phyloP scores from a whole-genome alignment of 2,329 filamentous ascomycete species.

The Penicillium sumatraense region DNA sequence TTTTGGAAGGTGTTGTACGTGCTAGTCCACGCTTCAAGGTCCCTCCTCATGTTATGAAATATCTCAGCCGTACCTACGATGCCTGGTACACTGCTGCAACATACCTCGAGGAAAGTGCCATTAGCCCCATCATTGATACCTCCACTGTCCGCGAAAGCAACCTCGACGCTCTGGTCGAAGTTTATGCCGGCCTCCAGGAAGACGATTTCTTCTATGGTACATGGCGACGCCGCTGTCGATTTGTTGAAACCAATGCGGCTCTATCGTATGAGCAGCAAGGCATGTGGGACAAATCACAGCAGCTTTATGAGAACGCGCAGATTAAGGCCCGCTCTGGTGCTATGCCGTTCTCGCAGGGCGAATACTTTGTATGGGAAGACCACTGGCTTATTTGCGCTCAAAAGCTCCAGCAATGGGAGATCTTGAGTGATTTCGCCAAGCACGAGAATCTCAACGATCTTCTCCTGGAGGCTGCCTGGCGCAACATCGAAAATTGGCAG shows the following conservation, averaged over 20 bases:
- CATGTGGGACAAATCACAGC: conserved; percentile 99
- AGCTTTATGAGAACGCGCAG: conserved; percentile 94
- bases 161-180: conserved; percentile 89
- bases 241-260: conserved; percentile 95
- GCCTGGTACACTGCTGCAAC: conserved; percentile 95
- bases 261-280: conserved; percentile 98
- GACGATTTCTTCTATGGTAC: conserved; percentile 98
- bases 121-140: conserved; percentile 83
- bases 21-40: conserved; percentile 88
- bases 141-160: conserved; percentile 88
- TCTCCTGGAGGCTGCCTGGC: conserved; percentile 92
- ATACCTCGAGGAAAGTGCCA: conserved; percentile 86
- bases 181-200: conserved; percentile 89
- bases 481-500: conserved; percentile 93
- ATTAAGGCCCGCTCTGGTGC: conserved; percentile 95
- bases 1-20: conserved; percentile 84
- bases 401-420: conserved; percentile 99
- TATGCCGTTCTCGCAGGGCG: conserved; percentile 92
- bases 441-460: conserved; percentile 99
- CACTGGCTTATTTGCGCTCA: conserved; percentile 98
- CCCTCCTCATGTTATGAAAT: conserved; percentile 95
- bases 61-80: conserved; percentile 89
- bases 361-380: conserved; percentile 99
- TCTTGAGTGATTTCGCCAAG: conserved; percentile 95
- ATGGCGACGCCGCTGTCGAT: conserved; percentile 92